These are phyloP conservation scores for Spencermartinsiella europaea DNA, from an alignment of 805 yeast species.

Conservation along the genomic window DNA sequence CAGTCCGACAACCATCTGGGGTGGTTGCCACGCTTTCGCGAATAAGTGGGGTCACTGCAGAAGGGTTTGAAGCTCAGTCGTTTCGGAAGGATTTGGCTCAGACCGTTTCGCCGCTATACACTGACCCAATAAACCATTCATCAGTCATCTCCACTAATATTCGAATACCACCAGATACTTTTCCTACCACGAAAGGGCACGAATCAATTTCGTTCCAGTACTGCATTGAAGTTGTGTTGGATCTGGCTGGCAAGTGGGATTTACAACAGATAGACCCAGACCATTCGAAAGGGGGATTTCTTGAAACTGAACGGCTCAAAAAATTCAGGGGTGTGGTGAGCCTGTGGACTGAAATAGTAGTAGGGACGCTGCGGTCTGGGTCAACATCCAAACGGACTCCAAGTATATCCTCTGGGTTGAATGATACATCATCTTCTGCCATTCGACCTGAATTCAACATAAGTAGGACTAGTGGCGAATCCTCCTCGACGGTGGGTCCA, in stretches of 20 bases:
- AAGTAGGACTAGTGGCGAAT: background rate
- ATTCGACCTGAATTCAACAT: background rate
- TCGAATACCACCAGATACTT: constrained; percentile 75
- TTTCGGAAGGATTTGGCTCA: constrained; percentile 83
- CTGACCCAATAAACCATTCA: constrained; percentile 60
- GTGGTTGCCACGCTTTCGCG: constrained; percentile 74
- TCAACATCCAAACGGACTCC: background rate
- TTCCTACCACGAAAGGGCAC: constrained; percentile 74
- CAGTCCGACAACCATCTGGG: constrained; percentile 64
- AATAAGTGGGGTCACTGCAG: constrained; percentile 64
- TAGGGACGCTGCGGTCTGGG: constrained; percentile 71
- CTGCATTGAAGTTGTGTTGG: constrained; percentile 77
- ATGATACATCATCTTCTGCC: background rate
- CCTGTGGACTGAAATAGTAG: constrained; percentile 70
- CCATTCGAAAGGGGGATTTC: constrained; percentile 34
- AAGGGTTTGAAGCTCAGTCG: constrained; percentile 50
- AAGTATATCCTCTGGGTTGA: constrained; percentile 1
- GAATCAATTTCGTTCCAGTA: constrained; percentile 76
- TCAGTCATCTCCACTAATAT: constrained; percentile 58
- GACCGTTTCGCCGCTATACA: constrained; percentile 65
- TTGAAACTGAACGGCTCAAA: constrained; percentile 77
- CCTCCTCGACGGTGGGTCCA: background rate
- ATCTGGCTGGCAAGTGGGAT: constrained; percentile 57
- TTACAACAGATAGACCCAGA: constrained; percentile 22
- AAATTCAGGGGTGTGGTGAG: constrained; percentile 72